Evolutionary conservation across 805 yeast species (phyloP).

Genomic region (Saccharomycopsis selenospora): DNA sequence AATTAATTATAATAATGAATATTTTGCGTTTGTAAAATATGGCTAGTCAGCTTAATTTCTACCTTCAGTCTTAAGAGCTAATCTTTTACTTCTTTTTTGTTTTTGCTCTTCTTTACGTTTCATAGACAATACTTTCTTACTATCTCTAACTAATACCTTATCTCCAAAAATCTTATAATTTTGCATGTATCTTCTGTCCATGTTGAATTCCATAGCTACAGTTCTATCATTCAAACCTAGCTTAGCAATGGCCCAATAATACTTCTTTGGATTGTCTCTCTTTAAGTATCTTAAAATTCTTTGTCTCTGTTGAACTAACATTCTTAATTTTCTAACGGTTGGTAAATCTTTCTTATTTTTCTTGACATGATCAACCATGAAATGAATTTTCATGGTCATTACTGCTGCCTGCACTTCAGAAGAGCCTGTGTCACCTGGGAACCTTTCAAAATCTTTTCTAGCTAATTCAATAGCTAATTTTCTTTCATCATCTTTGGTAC

Average conservation of each 20-base stretch:
- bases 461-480: slow-evolving; percentile 60
- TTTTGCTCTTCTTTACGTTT: slow-evolving; percentile 41
- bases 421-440: slow-evolving; percentile 89
- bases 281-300: slow-evolving; percentile 74
- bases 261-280: slow-evolving; percentile 69
- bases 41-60: neutral
- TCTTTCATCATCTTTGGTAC: slow-evolving; percentile 49
- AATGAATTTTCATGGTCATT: slow-evolving; percentile 72
- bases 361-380: slow-evolving; percentile 64
- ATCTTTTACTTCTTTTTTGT: slow-evolving; percentile 35
- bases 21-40: too few relatives aligned
- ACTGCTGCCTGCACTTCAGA: slow-evolving; percentile 95
- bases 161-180: slow-evolving; percentile 76
- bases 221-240: slow-evolving; percentile 80
- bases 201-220: slow-evolving; percentile 70
- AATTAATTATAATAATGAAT: too few relatives aligned
- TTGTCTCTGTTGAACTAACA: slow-evolving; percentile 86
- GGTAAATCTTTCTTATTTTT: slow-evolving; percentile 64
- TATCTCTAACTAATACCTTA: slow-evolving; percentile 51
- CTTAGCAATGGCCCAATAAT: slow-evolving; percentile 79
- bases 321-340: slow-evolving; percentile 65
- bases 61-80: slow-evolving; percentile 17
- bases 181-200: slow-evolving; percentile 72
- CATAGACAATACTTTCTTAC: slow-evolving; percentile 41
- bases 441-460: slow-evolving; percentile 68